Evolutionary conservation across 306 rosid genomes (phyloP).

Genomic region (Abrus precatorius): DNA sequence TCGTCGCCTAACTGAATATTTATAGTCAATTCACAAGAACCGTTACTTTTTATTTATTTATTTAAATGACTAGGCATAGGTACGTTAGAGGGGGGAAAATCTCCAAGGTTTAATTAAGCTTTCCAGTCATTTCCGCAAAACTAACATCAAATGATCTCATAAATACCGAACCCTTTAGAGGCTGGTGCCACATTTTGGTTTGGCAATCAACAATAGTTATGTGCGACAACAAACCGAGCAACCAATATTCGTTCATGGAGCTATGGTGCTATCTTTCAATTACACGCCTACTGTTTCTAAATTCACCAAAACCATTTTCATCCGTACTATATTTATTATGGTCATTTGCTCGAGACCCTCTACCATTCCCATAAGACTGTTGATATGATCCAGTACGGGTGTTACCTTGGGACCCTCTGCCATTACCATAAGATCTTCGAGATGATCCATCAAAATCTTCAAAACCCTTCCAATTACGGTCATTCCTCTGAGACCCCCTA

Average conservation of each 20-base stretch:
- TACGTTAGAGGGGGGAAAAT: neutral
- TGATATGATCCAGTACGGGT: conserved; percentile 47
- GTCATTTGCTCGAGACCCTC: conserved; percentile 55
- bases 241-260: conserved; percentile 21
- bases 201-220: conserved; percentile 26
- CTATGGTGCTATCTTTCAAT: conserved; percentile 69
- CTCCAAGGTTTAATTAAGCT: neutral
- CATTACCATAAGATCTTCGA: neutral
- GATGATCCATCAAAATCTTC: conserved; percentile 36
- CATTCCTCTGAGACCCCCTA: conserved; percentile 50
- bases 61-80: neutral
- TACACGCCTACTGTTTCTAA: conserved; percentile 79
- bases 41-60: neutral
- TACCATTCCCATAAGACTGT: conserved; percentile 53
- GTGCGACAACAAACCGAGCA: conserved; percentile 7
- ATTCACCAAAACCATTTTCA: conserved; percentile 59
- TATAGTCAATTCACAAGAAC: conserved; percentile 17
- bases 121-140: conserved; percentile 1
- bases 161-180: neutral
- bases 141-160: neutral
- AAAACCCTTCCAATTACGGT: conserved; percentile 45
- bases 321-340: conserved; percentile 50
- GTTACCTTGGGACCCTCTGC: conserved; percentile 44
- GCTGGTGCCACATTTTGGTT: conserved; percentile 12
- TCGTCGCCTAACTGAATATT: neutral